phyloP scores from a whole-genome alignment of 768 basidiomycete genomes.

The Polyporus arcularius region DNA sequence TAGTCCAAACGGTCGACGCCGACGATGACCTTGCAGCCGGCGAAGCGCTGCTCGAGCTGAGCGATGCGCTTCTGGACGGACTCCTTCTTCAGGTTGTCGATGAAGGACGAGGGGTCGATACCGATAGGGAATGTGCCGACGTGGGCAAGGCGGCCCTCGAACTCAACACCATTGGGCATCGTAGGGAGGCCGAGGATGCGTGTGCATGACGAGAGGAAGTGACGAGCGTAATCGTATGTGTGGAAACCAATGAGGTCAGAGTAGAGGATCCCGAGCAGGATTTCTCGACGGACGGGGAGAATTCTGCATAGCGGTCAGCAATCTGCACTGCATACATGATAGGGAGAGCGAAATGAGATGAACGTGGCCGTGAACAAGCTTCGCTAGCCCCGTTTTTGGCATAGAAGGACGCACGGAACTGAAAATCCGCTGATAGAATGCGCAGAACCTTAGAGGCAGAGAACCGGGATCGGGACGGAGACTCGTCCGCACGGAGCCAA shows the following conservation, averaged over 20 bases:
- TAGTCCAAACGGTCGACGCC: conserved; percentile 98
- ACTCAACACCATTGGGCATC: conserved; percentile 97
- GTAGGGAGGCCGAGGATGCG: conserved; percentile 93
- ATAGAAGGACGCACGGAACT: not conserved
- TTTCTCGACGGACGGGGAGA: conserved; percentile 94
- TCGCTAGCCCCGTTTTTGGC: not conserved
- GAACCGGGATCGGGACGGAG: conserved; percentile 11
- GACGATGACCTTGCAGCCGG: conserved; percentile 95
- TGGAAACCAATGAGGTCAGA: conserved; percentile 99
- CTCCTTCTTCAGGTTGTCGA: conserved; percentile 79
- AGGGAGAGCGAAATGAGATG: not conserved
- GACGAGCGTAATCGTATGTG: conserved; percentile 99
- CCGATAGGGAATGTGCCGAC: conserved; percentile 99
- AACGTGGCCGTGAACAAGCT: conserved; percentile 6
- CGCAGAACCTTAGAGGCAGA: conserved; percentile 7
- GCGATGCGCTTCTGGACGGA: conserved; percentile 80
- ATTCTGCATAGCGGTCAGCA: conserved; percentile 55
- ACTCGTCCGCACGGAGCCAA: not conserved
- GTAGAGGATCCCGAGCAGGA: conserved; percentile 92
- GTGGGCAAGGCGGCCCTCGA: conserved; percentile 91
- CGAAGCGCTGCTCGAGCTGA: conserved; percentile 86
- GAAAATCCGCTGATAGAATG: conserved; percentile 2
- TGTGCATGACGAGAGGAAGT: conserved; percentile 98
- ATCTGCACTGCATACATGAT: not conserved
- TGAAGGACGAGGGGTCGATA: conserved; percentile 92